Evolutionary conservation across 2,329 filamentous ascomycete genomes (phyloP).

Genomic region (Aureobasidium namibiae): DNA sequence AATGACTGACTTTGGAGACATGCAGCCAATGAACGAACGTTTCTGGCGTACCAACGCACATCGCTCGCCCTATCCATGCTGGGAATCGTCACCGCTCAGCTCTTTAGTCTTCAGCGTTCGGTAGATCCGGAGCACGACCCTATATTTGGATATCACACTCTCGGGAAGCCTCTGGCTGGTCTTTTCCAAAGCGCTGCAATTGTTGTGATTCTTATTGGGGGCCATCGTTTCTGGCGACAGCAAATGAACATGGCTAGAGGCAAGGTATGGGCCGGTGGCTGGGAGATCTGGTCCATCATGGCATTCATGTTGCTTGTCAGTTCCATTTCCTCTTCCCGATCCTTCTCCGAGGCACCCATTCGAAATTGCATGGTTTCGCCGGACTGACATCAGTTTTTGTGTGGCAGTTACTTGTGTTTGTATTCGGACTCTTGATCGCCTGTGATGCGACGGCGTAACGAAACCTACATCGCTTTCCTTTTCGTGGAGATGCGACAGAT

Average conservation of each 20-base stretch:
- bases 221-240: slow-evolving; percentile 52
- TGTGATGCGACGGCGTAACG: slow-evolving; percentile 14
- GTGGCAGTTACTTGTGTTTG: slow-evolving; percentile 16
- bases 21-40: slow-evolving; percentile 65
- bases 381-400: neutral
- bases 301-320: slow-evolving; percentile 41
- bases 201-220: slow-evolving; percentile 44
- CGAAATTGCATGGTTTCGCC: neutral
- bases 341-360: slow-evolving; percentile 12
- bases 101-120: slow-evolving; percentile 54
- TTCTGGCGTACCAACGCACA: slow-evolving; percentile 64
- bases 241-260: slow-evolving; percentile 52
- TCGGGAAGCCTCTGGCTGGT: slow-evolving; percentile 52
- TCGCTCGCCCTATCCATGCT: slow-evolving; percentile 60
- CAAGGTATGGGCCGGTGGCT: slow-evolving; percentile 50
- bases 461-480: neutral
- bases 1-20: neutral
- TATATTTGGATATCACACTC: slow-evolving; percentile 50
- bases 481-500: neutral
- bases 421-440: slow-evolving; percentile 20
- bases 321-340: neutral
- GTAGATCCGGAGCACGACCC: slow-evolving; percentile 31
- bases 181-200: slow-evolving; percentile 43
- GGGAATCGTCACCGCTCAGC: slow-evolving; percentile 57
- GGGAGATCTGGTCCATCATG: slow-evolving; percentile 48